A percentile compares a stretch with the other conserved stretches of the same genome.
phyloP scores from a whole-genome alignment of 768 basidiomycete species.

The Phylloporus rhodoxanthus region DNA sequence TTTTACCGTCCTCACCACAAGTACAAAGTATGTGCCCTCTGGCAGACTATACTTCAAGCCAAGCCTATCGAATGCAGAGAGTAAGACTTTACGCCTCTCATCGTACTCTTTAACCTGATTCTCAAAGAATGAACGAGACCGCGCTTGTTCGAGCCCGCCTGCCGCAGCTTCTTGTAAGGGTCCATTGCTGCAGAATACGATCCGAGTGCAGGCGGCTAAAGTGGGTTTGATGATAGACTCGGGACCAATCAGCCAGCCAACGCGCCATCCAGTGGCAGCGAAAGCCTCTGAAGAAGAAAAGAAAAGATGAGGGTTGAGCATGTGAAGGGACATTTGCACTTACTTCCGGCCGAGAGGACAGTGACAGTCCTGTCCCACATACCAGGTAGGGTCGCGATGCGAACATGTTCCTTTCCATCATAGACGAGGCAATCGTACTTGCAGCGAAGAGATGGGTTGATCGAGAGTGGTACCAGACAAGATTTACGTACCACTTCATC shows the following conservation, averaged over 20 bases:
- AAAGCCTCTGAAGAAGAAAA: slow-evolving; percentile 68
- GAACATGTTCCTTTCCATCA: slow-evolving; percentile 81
- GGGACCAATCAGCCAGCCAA: slow-evolving; percentile 94
- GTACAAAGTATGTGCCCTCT: slow-evolving; percentile 86
- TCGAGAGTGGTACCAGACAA: not conserved
- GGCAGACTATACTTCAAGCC: slow-evolving; percentile 85
- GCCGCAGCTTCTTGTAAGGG: slow-evolving; percentile 94
- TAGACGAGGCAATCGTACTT: slow-evolving; percentile 94
- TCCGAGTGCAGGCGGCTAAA: slow-evolving; percentile 85
- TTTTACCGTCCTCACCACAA: slow-evolving; percentile 52
- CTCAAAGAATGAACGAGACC: slow-evolving; percentile 68
- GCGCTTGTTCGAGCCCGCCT: slow-evolving; percentile 77
- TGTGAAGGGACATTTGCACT: slow-evolving; percentile 23
- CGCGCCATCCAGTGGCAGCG: slow-evolving; percentile 94
- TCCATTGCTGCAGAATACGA: slow-evolving; percentile 93
- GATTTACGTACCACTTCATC: slow-evolving; percentile 82
- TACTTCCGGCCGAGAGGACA: slow-evolving; percentile 92
- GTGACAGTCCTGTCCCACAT: slow-evolving; percentile 99
- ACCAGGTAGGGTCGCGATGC: slow-evolving; percentile 90
- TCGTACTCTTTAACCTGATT: slow-evolving; percentile 71
- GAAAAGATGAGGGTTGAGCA: not conserved
- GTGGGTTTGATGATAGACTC: slow-evolving; percentile 76
- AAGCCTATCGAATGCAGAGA: slow-evolving; percentile 72
- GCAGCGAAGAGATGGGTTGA: not conserved
- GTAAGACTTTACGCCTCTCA: slow-evolving; percentile 71